Conservation (phyloP, 805 yeast species). For the Hermanozyma aechmeae region DNA sequence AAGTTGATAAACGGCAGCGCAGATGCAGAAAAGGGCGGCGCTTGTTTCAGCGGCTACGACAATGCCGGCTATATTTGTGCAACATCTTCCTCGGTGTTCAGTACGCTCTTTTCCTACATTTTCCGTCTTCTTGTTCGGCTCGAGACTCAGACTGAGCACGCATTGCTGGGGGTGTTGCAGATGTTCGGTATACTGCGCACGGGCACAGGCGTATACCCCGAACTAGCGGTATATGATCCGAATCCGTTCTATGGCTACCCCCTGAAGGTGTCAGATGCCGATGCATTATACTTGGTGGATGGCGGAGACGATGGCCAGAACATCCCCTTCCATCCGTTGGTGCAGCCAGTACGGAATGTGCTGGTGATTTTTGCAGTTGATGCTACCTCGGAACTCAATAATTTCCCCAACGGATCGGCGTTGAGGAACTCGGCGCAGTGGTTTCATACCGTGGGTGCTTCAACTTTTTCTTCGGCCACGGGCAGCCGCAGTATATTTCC, state of each 20-base stretch:
- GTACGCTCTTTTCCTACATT: not conserved
- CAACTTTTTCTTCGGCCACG: slow-evolving; percentile 1
- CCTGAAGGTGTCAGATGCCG: slow-evolving; percentile 6
- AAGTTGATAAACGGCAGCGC: slow-evolving; percentile 37
- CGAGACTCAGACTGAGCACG: too few species aligned
- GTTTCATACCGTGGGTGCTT: slow-evolving; percentile 13
- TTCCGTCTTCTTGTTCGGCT: too few species aligned
- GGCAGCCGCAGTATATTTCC: slow-evolving; percentile 18
- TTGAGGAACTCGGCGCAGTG: slow-evolving; percentile 29
- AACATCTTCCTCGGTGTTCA: slow-evolving; percentile 39
- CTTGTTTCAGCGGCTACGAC: too few species aligned
- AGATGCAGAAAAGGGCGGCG: too few species aligned
- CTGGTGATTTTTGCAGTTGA: slow-evolving; percentile 35
- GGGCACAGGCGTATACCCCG: too few species aligned
- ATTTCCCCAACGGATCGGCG: slow-evolving; percentile 55
- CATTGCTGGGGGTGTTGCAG: too few species aligned
- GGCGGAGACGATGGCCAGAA: slow-evolving; percentile 45
- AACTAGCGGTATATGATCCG: slow-evolving; percentile 52
- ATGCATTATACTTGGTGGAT: slow-evolving; percentile 27
- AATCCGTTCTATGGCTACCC: slow-evolving; percentile 44
- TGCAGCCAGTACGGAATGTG: slow-evolving; percentile 22
- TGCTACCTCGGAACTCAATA: slow-evolving; percentile 40
- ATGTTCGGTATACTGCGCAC: too few species aligned
- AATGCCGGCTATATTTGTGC: slow-evolving; percentile 53
- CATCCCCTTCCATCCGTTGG: slow-evolving; percentile 37